phyloP scores from a whole-genome alignment of 2,329 filamentous ascomycete genomes.

The Venturiaceae sp. region DNA sequence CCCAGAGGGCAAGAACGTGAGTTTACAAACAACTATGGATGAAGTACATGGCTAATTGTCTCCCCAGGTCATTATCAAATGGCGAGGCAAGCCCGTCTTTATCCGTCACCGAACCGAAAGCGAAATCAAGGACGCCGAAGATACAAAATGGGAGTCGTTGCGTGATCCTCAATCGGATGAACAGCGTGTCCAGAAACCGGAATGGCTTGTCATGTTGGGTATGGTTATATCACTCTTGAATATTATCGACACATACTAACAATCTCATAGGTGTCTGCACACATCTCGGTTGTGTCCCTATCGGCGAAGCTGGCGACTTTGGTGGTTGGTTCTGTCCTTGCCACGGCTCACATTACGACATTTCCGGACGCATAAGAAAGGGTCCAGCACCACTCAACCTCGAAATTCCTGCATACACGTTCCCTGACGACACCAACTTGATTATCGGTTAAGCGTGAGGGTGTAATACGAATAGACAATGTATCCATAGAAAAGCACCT shows the following conservation, averaged over 20 bases:
- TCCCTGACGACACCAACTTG: slow-evolving; percentile 80
- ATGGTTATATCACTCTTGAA: slow-evolving; percentile 20
- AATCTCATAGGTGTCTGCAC: slow-evolving; percentile 76
- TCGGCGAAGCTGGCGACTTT: slow-evolving; percentile 95
- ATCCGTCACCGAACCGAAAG: slow-evolving; percentile 91
- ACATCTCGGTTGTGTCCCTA: slow-evolving; percentile 97
- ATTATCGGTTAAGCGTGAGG: slow-evolving; percentile 70
- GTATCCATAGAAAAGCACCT: not conserved
- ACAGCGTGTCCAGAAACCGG: slow-evolving; percentile 94
- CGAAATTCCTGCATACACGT: slow-evolving; percentile 86
- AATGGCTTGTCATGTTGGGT: slow-evolving; percentile 99
- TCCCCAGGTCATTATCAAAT: slow-evolving; percentile 90
- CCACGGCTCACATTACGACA: slow-evolving; percentile 99
- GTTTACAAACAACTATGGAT: slow-evolving; percentile 24
- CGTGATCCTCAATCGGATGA: slow-evolving; percentile 86
- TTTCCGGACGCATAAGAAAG: slow-evolving; percentile 96
- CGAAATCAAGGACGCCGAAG: slow-evolving; percentile 94
- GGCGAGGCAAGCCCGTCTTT: slow-evolving; percentile 99
- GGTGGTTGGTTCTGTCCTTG: slow-evolving; percentile 99
- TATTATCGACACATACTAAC: slow-evolving; percentile 16
- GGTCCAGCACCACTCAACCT: slow-evolving; percentile 96
- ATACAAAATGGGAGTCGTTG: slow-evolving; percentile 70
- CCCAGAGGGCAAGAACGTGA: slow-evolving; percentile 98
- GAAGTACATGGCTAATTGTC: not conserved
- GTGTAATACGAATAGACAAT: slow-evolving; percentile 2